Conservation (phyloP, 208 protist genomes). For the Plasmodiophora brassicae region DNA sequence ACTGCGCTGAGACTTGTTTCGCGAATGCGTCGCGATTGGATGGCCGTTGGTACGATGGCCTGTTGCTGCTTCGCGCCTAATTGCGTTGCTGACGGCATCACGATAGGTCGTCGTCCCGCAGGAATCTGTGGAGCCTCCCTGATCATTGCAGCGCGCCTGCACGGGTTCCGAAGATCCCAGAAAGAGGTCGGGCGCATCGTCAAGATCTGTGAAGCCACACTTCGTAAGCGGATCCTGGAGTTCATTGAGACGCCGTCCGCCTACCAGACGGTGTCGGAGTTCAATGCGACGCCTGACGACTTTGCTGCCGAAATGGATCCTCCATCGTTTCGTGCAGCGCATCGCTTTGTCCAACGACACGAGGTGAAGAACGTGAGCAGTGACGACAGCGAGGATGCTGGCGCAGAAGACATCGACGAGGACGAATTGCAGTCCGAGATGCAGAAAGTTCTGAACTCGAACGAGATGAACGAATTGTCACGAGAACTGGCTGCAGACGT, state of each 20-base stretch:
- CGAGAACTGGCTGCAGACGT: no score
- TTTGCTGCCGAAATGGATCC: conserved; percentile 56
- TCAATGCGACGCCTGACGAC: conserved; percentile 62
- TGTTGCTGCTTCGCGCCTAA: no score
- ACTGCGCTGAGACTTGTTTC: conserved; percentile 65
- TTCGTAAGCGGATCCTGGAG: conserved; percentile 60
- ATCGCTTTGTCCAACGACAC: background rate
- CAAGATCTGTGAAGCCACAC: conserved; percentile 63
- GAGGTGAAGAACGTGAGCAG: conserved; percentile 6
- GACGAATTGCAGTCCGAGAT: no score
- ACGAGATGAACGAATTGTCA: no score
- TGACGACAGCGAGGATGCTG: background rate
- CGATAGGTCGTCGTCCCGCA: conserved; percentile 60
- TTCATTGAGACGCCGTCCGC: conserved; percentile 60
- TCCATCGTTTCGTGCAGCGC: conserved; percentile 51
- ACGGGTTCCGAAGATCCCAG: conserved; percentile 64
- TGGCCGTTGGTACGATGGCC: conserved; percentile 54
- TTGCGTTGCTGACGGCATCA: no score
- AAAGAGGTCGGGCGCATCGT: conserved; percentile 60
- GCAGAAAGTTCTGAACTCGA: background rate
- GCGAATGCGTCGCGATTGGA: conserved; percentile 74
- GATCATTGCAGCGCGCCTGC: conserved; percentile 66
- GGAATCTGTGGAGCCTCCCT: conserved; percentile 70
- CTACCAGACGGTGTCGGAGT: conserved; percentile 56
- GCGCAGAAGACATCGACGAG: background rate